Evolutionary conservation across 2,329 filamentous ascomycete genomes (phyloP), one percentile per base, ranked within the genome.

Genomic region (Pestalotiopsis sp.): DNA sequence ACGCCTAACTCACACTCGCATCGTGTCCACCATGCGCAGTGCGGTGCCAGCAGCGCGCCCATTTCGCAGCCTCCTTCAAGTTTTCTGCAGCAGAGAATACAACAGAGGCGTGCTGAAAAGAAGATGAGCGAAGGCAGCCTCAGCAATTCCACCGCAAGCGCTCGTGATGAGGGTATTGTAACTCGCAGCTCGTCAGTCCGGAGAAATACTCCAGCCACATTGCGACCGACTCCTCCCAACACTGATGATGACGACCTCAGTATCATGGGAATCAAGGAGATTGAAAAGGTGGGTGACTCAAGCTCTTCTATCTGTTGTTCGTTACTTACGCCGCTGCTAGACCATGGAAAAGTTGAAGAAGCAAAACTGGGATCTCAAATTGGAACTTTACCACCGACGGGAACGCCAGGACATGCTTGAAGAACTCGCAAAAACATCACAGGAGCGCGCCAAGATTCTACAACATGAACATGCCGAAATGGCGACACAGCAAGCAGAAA

Each of bases 301-400:
- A 67, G 13, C 25, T 13, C 6, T 38, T 36, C 49, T 59, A n/a
- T 62, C 45, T 67, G 49, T 70, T 60, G 49, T 70, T n/a, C 20
- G 38, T 36, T 59, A 36, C 49, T 62, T 39, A 25, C 52, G 60
- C 52, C 63, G 59, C 65, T 65, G 31, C 68, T 59, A 71, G 58
- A 39, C 59, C 14, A 67, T 20, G 64, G 67, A 73, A 49, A 90
- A 84, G 1, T 80, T 93, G 25, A 89, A 91, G 77, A 94, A 94
- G 76, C 89, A 93, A 79, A 94, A 93, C 74, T 94, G 93, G 73
- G 91, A 93, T 72, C 83, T 94, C 57, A 93, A 94, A 78, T 83
- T 93, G 39, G 91, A 93, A 76, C 79, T 94, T 1, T 92, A 87
- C 73, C 91, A 93, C 75, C 86, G 90, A 6, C 85, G 91, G 36